Conservation (phyloP, 129 eudicot genomes). For the Escallonia rubra region DNA sequence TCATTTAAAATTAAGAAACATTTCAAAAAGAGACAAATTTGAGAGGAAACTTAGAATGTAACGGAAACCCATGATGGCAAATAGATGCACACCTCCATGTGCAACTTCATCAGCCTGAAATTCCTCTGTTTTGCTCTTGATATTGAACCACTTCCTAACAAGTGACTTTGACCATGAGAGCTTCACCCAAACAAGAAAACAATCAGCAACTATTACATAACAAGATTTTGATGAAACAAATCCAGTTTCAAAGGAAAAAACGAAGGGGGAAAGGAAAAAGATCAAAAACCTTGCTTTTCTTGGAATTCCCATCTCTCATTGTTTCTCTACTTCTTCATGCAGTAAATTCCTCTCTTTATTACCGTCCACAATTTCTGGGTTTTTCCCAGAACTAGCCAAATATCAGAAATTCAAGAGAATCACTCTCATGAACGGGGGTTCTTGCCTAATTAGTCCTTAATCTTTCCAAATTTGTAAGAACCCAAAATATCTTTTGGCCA, state of each 20-base stretch:
- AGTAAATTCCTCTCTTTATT: slow-evolving; percentile 20
- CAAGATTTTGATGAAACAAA: neutral
- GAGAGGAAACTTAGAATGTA: neutral
- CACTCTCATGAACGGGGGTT: neutral
- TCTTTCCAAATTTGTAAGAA: no score
- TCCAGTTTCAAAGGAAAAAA: neutral
- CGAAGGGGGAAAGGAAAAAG: neutral
- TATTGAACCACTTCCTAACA: slow-evolving; percentile 85
- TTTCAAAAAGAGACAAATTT: neutral
- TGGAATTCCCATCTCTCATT: slow-evolving; percentile 76
- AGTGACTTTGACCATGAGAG: slow-evolving; percentile 88
- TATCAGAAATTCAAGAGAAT: slow-evolving; percentile 8
- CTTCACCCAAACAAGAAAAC: slow-evolving; percentile 32
- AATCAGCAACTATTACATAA: slow-evolving; percentile 10
- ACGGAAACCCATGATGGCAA: neutral
- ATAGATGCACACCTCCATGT: slow-evolving; percentile 46
- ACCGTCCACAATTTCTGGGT: slow-evolving; percentile 11
- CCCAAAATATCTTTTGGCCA: no score
- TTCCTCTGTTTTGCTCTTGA: slow-evolving; percentile 69
- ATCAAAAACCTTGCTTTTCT: slow-evolving; percentile 75
- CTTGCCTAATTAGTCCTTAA: neutral
- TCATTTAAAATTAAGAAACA: neutral
- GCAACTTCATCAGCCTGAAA: slow-evolving; percentile 54
- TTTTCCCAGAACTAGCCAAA: slow-evolving; percentile 12
- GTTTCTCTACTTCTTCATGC: slow-evolving; percentile 54